Base-by-base conservation (phyloP, 805 yeast genomes). In the Candida taoyuanica region DNA sequence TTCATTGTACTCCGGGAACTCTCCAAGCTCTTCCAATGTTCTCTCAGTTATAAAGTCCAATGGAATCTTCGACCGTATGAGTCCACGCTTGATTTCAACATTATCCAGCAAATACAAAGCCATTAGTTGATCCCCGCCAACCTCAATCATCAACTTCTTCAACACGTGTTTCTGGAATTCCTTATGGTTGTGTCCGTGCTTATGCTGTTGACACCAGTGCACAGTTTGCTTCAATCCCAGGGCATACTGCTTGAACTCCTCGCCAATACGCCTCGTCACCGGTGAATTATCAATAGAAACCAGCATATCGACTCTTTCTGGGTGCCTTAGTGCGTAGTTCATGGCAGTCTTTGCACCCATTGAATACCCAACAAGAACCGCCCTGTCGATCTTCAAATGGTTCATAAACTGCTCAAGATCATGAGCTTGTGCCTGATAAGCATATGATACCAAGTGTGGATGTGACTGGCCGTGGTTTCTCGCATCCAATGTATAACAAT, bases 331-430 rank as follows among this genome's bases (percentile, higher is more conserved):
- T 0, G 73, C 58, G 1, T 66, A 64, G 33, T 68, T 39, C 70
- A 78, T 67, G 0, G 74, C 74, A 1, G 72, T 67, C 49, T 75
- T 76, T 4, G 79, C 82, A 1, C 85, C 85, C 74, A 78, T 70
- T 15, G 80, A 75, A 50, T 73, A 80, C 0, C 84, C 83, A 11
- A 69, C 40, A 4, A 70, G 36, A 27, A 64, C 53, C 5, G 66
- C 57, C 12, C 61, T 60, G 2, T 25, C 15, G 3, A 65, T 52
- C 18, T 43, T 39, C 12, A 39, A 38, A 9, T 35, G 30, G 13
- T 39, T 25, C 31, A 53, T 37, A 39, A 51, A 49, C 18, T 33
- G 20, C 8, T 31, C 36, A 1, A 53, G 25, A 26, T 53, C 56
- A 4, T 25, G 28, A 1, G 50, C 32, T 31, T 47, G 37, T 1